phyloP scores from a whole-genome alignment of 2,329 filamentous ascomycete species.

The Seiridium unicorne region DNA sequence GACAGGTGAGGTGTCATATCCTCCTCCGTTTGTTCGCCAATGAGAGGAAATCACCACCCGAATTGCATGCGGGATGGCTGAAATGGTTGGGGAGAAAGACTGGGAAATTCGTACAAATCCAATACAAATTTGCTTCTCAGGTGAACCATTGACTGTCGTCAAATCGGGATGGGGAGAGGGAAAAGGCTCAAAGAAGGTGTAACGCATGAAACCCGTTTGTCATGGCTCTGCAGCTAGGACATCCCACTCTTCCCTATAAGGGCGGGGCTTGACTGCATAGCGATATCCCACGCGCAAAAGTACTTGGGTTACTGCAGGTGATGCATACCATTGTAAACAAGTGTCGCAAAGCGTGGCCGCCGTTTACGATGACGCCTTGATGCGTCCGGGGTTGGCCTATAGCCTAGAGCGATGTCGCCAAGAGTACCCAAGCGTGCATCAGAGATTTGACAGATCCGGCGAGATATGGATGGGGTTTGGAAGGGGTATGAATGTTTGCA shows the following conservation, averaged over 20 bases:
- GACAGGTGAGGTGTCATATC: neutral
- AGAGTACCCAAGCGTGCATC: neutral
- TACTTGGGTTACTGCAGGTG: neutral
- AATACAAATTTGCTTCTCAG: too few species aligned
- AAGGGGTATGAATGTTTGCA: too few species aligned
- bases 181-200: neutral
- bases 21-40: neutral
- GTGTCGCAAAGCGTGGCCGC: neutral
- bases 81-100: too few species aligned
- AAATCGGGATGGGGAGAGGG: neutral
- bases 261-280: neutral
- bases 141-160: neutral
- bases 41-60: neutral
- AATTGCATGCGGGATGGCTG: too few species aligned
- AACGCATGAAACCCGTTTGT: constrained; percentile 3
- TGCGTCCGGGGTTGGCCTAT: neutral
- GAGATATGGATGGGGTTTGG: too few species aligned
- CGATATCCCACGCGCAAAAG: neutral
- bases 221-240: neutral
- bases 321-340: neutral
- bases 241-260: neutral
- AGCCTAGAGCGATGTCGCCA: neutral
- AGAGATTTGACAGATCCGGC: neutral
- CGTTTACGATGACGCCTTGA: neutral
- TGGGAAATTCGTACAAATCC: too few species aligned